Conservation (phyloP, 352 stramenopile genomes). For the Pelagophyceae sp. region DNA sequence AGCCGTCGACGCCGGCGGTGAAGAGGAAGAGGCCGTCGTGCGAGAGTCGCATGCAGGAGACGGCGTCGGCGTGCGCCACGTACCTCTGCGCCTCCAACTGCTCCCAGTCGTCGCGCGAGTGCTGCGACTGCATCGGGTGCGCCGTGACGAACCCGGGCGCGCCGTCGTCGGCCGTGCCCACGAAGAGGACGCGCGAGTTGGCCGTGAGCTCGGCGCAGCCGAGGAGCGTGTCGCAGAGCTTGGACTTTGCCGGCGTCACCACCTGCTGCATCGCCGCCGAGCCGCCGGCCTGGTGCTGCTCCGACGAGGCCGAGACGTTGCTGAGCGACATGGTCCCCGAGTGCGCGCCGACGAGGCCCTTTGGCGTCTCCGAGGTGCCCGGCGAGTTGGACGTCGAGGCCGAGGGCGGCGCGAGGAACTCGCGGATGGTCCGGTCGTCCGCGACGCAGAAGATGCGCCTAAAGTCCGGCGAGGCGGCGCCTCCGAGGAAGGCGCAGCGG, state of each 20-base stretch:
- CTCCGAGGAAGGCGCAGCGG: slow-evolving; percentile 12
- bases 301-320: not conserved
- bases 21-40: slow-evolving; percentile 80
- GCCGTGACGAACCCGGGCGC: slow-evolving; percentile 19
- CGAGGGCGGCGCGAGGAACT: slow-evolving; percentile 16
- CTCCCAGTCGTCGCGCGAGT: not conserved
- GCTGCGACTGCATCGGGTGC: slow-evolving; percentile 5
- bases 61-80: slow-evolving; percentile 27
- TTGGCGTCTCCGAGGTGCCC: not conserved
- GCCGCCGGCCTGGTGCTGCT: not conserved
- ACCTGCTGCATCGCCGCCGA: not conserved
- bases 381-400: not conserved
- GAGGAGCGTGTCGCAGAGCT: not conserved
- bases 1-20: slow-evolving; percentile 72
- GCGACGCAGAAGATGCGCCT: slow-evolving; percentile 15
- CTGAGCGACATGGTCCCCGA: no score
- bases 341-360: not conserved
- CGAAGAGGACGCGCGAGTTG: slow-evolving; percentile 25
- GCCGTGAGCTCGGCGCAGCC: slow-evolving; percentile 14
- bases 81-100: slow-evolving; percentile 20
- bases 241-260: not conserved
- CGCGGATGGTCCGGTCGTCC: slow-evolving; percentile 25
- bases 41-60: slow-evolving; percentile 69
- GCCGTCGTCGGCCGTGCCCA: not conserved
- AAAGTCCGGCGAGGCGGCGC: slow-evolving; percentile 20